A percentile compares a stretch with the other conserved stretches of the same genome.
Conservation (phyloP, 331 rosid genomes). For the Malus hybrid region DNA sequence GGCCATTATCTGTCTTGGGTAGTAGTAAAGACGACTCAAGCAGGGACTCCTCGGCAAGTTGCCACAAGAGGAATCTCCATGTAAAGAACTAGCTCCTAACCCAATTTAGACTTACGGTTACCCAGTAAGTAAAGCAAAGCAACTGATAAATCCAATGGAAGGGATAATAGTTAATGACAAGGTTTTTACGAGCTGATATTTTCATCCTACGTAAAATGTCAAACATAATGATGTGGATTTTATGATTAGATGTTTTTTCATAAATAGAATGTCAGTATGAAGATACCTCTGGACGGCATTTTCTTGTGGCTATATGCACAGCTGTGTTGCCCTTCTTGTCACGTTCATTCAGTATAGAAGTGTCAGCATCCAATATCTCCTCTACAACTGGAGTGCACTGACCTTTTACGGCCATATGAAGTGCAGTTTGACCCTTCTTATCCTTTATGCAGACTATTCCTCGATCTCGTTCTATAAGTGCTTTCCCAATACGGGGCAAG, state of each 20-base stretch:
- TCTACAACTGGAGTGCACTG: constrained; percentile 57
- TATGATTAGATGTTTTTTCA: background rate
- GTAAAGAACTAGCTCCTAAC: constrained; percentile 1
- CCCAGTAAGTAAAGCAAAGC: background rate
- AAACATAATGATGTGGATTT: background rate
- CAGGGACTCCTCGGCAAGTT: background rate
- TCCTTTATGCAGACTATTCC: constrained; percentile 75
- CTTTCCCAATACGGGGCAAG: constrained; percentile 40
- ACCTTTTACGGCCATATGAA: constrained; percentile 97
- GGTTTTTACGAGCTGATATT: background rate
- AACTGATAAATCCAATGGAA: background rate
- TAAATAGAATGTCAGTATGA: constrained; percentile 1
- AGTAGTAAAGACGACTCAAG: background rate
- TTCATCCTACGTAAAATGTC: background rate
- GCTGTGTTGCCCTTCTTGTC: constrained; percentile 94
- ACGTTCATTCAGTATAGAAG: constrained; percentile 60
- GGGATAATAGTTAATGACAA: background rate
- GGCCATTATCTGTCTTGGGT: background rate
- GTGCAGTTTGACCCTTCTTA: constrained; percentile 90
- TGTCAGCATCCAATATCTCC: constrained; percentile 57
- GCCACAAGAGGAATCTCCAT: background rate
- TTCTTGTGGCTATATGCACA: constrained; percentile 89
- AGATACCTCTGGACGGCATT: constrained; percentile 79
- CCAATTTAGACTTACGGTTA: background rate
- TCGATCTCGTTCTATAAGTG: constrained; percentile 56